Percentiles rank a stretch among this genome's conserved stretches.
These are phyloP conservation scores for Artemisia tridentata DNA, from an alignment of 129 eudicot species.

Conservation along the genomic window DNA sequence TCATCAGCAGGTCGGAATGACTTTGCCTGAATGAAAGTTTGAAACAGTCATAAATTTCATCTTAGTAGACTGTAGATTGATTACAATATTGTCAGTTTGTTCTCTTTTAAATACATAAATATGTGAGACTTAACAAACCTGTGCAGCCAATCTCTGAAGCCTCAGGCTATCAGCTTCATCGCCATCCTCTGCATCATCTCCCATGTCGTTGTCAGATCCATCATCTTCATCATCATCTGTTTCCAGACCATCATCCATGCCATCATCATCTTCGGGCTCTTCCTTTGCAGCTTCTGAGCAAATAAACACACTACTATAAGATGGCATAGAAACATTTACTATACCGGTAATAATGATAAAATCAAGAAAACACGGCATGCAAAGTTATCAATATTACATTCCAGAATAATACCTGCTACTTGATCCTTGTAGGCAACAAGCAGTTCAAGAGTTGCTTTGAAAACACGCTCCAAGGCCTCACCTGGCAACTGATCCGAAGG, in stretches of 20 bases:
- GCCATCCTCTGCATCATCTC: conserved; percentile 80
- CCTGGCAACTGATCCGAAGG: conserved; percentile 85
- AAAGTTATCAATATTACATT: background rate
- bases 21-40: conserved; percentile 60
- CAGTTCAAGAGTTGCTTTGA: conserved; percentile 85
- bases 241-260: conserved; percentile 73
- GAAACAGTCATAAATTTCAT: conserved; percentile 14
- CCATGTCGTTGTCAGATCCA: conserved; percentile 85
- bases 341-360: background rate
- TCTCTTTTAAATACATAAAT: conserved; percentile 7
- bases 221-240: conserved; percentile 74
- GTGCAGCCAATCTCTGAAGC: conserved; percentile 80
- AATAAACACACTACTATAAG: conserved; percentile 9
- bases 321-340: background rate
- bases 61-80: background rate
- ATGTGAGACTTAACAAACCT: conserved; percentile 44
- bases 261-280: conserved; percentile 62
- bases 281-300: conserved; percentile 67
- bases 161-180: conserved; percentile 72
- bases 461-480: conserved; percentile 90
- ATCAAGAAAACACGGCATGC: background rate
- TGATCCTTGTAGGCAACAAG: conserved; percentile 96
- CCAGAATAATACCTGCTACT: conserved; percentile 60
- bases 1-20: conserved; percentile 63
- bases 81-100: conserved; percentile 1